A percentile compares a stretch with the other conserved stretches of the same genome.
These are phyloP conservation scores for Hymenoscyphus linearis DNA, from an alignment of 2,329 filamentous ascomycete genomes.

Conservation along the genomic window DNA sequence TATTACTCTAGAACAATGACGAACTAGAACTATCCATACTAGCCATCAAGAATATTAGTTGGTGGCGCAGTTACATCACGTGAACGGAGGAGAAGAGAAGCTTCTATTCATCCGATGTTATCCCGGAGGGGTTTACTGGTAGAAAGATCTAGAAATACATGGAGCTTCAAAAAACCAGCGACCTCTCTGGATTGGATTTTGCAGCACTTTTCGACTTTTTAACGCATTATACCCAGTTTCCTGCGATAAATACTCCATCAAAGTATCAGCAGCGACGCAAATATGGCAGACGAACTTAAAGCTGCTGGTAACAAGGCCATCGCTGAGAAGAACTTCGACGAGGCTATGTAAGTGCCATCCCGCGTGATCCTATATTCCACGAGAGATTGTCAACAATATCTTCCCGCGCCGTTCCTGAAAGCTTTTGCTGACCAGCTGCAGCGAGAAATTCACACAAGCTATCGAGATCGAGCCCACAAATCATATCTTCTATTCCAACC, in stretches of 20 bases:
- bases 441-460: slow-evolving; percentile 90
- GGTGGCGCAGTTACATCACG: background rate
- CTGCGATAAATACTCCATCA: background rate
- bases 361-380: background rate
- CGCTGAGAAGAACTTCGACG: slow-evolving; percentile 91
- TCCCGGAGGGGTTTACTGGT: background rate
- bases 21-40: too few species aligned
- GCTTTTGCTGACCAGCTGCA: slow-evolving; percentile 34
- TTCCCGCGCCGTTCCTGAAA: background rate
- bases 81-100: background rate
- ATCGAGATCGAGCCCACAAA: slow-evolving; percentile 84
- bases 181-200: slow-evolving; percentile 1
- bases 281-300: slow-evolving; percentile 72
- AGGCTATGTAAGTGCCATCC: slow-evolving; percentile 78
- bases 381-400: background rate
- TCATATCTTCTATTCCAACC: slow-evolving; percentile 97
- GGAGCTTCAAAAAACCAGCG: background rate
- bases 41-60: too few species aligned
- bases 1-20: too few species aligned
- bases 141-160: slow-evolving; percentile 22
- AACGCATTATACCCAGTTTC: background rate
- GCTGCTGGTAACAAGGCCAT: slow-evolving; percentile 98
- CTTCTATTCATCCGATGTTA: background rate
- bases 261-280: slow-evolving; percentile 2
- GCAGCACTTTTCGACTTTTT: background rate